Conservation (phyloP, 768 basidiomycete species). For the Botryobasidium botryosum region DNA sequence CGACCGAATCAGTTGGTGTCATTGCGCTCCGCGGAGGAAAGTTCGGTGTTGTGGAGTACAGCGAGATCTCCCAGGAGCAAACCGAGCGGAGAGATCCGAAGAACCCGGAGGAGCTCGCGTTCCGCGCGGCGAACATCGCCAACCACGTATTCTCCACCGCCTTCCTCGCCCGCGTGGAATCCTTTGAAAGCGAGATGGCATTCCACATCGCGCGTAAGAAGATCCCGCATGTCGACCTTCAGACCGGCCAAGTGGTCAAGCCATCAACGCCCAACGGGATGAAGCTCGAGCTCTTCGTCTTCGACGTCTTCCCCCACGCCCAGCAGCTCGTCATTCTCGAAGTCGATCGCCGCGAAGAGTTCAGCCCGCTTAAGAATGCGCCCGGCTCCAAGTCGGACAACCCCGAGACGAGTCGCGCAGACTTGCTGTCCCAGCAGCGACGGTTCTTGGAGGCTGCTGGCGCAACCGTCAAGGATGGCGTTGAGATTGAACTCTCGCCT, state of each 20-base stretch:
- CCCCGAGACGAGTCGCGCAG: conserved; percentile 76
- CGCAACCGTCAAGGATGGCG: conserved; percentile 47
- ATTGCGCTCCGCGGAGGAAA: conserved; percentile 70
- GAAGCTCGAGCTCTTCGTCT: conserved; percentile 98
- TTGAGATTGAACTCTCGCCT: conserved; percentile 85
- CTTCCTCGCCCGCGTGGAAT: conserved; percentile 61
- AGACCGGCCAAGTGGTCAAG: conserved; percentile 44
- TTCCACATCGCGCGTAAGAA: conserved; percentile 99
- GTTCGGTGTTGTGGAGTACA: conserved; percentile 92
- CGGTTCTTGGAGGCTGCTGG: conserved; percentile 72
- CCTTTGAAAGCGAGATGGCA: conserved; percentile 75
- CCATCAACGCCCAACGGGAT: conserved; percentile 90
- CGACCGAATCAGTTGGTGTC: conserved; percentile 90
- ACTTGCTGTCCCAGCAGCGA: conserved; percentile 75
- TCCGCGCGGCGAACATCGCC: conserved; percentile 92
- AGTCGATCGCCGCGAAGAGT: conserved; percentile 76
- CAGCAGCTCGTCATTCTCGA: conserved; percentile 72
- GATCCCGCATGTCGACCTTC: conserved; percentile 58
- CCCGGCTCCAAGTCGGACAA: conserved; percentile 83
- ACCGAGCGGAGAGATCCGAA: conserved; percentile 54
- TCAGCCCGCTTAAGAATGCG: conserved; percentile 94
- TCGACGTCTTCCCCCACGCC: conserved; percentile 95
- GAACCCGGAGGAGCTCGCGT: conserved; percentile 54
- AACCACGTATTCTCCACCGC: conserved; percentile 93
- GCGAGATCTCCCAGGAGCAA: conserved; percentile 81